phyloP scores from a whole-genome alignment of 345 rosid species.

The Adansonia digitata region DNA sequence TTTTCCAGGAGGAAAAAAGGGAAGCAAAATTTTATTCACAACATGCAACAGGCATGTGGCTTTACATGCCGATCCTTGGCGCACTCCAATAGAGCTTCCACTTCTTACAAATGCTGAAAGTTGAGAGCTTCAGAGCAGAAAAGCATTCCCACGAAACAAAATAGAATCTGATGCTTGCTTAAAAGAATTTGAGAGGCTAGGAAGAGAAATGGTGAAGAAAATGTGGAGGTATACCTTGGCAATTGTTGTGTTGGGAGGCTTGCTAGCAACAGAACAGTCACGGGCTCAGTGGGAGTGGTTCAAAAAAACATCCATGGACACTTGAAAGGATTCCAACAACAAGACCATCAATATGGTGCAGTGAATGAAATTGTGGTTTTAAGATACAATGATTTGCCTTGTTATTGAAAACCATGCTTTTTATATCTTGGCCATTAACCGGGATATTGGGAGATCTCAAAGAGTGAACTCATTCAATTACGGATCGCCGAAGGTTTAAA shows the following conservation, averaged over 20 bases:
- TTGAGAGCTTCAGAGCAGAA: neutral
- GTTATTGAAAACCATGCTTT: slow-evolving; percentile 29
- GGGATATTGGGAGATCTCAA: neutral
- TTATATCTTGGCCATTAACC: slow-evolving; percentile 22
- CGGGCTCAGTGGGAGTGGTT: neutral
- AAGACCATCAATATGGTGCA: neutral
- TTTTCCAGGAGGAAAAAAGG: neutral
- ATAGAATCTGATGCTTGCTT: neutral
- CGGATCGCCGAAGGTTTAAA: slow-evolving; percentile 25
- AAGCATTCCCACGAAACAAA: neutral
- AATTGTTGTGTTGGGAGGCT: slow-evolving; percentile 10
- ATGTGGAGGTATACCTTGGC: slow-evolving; percentile 22
- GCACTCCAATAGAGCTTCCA: neutral
- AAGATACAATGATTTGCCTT: slow-evolving; percentile 17
- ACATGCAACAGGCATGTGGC: neutral
- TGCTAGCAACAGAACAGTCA: neutral
- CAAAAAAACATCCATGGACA: neutral
- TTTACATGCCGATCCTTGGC: neutral
- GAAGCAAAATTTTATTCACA: slow-evolving; percentile 5
- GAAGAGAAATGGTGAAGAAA: slow-evolving; percentile 10
- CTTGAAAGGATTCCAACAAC: neutral
- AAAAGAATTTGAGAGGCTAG: neutral
- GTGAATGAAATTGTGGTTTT: neutral
- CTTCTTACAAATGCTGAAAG: neutral
- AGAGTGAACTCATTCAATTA: slow-evolving; percentile 7